phyloP scores from a whole-genome alignment of 768 basidiomycete genomes.

The Leccinum subtestaceum region DNA sequence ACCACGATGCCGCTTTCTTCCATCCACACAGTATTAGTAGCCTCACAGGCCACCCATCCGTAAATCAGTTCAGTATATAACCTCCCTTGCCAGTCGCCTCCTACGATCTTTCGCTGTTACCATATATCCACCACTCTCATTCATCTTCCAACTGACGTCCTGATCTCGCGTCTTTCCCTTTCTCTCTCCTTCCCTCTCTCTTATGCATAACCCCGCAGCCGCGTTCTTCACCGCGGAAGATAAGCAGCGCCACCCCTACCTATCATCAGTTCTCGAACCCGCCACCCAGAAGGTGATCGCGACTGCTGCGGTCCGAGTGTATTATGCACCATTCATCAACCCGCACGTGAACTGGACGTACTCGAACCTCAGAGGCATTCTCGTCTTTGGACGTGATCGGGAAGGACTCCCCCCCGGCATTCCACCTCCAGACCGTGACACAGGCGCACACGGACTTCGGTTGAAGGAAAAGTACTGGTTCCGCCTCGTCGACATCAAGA shows the following conservation, averaged over 20 bases:
- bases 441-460: constrained; percentile 21
- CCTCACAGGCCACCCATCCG: constrained; percentile 21
- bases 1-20: constrained; percentile 36
- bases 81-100: constrained; percentile 13
- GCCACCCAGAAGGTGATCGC: constrained; percentile 48
- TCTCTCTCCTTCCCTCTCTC: constrained; percentile 2
- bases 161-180: constrained; percentile 2
- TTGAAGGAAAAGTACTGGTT: constrained; percentile 54
- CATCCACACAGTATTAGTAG: constrained; percentile 12
- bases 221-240: constrained; percentile 37
- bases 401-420: constrained; percentile 25
- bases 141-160: constrained; percentile 10
- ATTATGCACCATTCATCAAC: constrained; percentile 54
- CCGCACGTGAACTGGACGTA: constrained; percentile 54
- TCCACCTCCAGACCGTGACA: constrained; percentile 21
- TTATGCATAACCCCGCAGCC: constrained; percentile 32
- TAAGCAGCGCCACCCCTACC: constrained; percentile 39
- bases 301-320: constrained; percentile 55
- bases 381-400: constrained; percentile 49
- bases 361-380: constrained; percentile 56
- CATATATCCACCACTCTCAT: constrained; percentile 17
- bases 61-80: constrained; percentile 34
- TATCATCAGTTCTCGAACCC: constrained; percentile 38
- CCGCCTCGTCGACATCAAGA: constrained; percentile 55
- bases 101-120: constrained; percentile 17